Base-by-base conservation (phyloP, 208 protist genomes). In the Trypanosoma mega region DNA sequence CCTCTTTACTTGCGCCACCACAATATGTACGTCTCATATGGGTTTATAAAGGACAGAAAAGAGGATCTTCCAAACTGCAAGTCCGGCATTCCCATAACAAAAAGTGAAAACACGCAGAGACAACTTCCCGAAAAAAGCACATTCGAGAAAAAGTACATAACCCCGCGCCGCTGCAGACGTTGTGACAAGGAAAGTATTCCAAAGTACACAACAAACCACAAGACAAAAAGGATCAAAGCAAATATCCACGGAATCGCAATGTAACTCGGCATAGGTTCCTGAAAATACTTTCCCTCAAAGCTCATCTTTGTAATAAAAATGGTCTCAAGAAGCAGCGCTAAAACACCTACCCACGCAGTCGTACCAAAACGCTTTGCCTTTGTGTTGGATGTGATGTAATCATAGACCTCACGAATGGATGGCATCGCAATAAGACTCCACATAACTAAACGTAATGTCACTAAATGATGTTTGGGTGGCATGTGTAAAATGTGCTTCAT, bases 401-500 rank as follows among this genome's bases (percentile, higher is more conserved):
- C 69, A 68, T 98, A 98, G 63, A 87, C 87, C 74, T 99, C 96
- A 11, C 94, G 72, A 36, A 98, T 54, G 18, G 60, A 90, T 0
- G 95, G 91, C 16, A 91, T 78, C 47, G 79, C 93, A 20, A 97
- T 57, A 24, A 94, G 56, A 12, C 76, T 63, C 94, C 90, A 98
- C 27, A 98, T 48, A 14, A 76, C 47, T 12, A 98, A 70, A 33
- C 97, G 86, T 14, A 53, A 60, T 24, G 85, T 68, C 48, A 98
- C 97, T 8, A 98, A 73, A 48, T 76, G 80, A 63, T 98, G 75
- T 23, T 65, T 80, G 5, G 91, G 83, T 20, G 77, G 71, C 65
- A 98, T 85, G 53, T 91, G 91, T n/a, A 99, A 68, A 6, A 98
- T 80, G 37, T 85, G 77, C 76, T 99, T 99, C 53, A 98, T 80